Evolutionary conservation across 2,329 filamentous ascomycete genomes (phyloP).

Genomic region (Botrytis fragariae): DNA sequence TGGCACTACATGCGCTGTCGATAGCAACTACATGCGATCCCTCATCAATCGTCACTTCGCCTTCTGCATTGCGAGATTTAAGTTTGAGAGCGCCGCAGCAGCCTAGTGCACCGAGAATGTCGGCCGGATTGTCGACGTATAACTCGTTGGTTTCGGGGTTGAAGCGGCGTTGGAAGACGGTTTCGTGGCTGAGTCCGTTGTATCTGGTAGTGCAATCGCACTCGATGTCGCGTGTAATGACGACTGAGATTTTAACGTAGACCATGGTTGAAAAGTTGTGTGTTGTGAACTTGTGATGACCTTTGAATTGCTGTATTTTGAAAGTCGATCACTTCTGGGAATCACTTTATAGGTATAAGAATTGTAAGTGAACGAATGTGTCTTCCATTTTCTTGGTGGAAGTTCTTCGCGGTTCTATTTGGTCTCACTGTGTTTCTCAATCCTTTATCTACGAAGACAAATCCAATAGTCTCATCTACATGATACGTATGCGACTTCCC

Average conservation of each 20-base stretch:
- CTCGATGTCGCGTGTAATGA: not conserved
- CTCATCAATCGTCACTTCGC: not conserved
- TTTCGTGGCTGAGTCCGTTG: not conserved
- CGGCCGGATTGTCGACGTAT: not conserved
- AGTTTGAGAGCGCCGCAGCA: not conserved
- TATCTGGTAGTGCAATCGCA: not conserved
- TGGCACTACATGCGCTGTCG: not conserved
- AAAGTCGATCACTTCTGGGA: not conserved
- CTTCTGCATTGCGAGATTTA: not conserved
- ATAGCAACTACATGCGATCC: not conserved
- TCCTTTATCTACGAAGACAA: not conserved
- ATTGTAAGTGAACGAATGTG: not conserved
- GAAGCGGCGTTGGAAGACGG: not conserved
- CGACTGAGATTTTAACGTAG: not conserved
- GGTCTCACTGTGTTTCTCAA: not conserved
- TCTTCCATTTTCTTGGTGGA: not conserved
- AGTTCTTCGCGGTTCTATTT: not conserved
- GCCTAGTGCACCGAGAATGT: not conserved
- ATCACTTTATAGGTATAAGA: not conserved
- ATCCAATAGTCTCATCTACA: not conserved
- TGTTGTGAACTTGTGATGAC: not conserved
- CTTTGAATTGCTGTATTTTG: not conserved
- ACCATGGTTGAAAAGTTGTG: not conserved
- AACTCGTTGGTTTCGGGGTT: not conserved
- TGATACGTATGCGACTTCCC: not conserved